These are phyloP conservation scores for Voacanga thouarsii DNA, from an alignment of 257 asterid species.

Conservation along the genomic window DNA sequence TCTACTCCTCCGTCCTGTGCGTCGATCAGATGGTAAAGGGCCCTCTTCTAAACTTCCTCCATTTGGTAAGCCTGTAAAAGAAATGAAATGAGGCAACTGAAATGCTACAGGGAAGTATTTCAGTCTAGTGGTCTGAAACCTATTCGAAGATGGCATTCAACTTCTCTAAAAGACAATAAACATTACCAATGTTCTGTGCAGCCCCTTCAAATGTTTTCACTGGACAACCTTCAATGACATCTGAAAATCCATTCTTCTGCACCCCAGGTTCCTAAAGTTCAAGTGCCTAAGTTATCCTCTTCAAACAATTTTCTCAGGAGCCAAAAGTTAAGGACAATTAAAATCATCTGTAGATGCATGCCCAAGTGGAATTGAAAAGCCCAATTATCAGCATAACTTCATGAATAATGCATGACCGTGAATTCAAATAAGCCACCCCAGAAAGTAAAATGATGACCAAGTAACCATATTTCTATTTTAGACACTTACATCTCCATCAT, in stretches of 20 bases:
- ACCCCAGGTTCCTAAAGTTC: conserved; percentile 37
- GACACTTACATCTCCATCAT: conserved; percentile 30
- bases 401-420: neutral
- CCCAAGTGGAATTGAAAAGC: neutral
- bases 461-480: conserved; percentile 28
- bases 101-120: conserved; percentile 1
- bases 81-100: conserved; percentile 15
- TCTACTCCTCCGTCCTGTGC: conserved; percentile 70
- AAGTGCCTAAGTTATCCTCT: conserved; percentile 15
- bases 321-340: neutral
- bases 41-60: conserved; percentile 49
- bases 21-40: conserved; percentile 46
- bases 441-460: conserved; percentile 35
- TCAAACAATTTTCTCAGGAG: neutral
- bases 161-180: conserved; percentile 3
- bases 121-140: neutral
- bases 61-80: conserved; percentile 39
- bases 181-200: conserved; percentile 40
- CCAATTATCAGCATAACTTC: conserved; percentile 3
- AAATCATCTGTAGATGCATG: too few relatives aligned
- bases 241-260: conserved; percentile 41
- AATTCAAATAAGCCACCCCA: neutral
- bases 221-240: conserved; percentile 29
- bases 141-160: conserved; percentile 4
- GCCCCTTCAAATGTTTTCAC: conserved; percentile 35